Evolutionary conservation across 139 green algal genomes (phyloP).

Genomic region (Asterochloris erici): DNA sequence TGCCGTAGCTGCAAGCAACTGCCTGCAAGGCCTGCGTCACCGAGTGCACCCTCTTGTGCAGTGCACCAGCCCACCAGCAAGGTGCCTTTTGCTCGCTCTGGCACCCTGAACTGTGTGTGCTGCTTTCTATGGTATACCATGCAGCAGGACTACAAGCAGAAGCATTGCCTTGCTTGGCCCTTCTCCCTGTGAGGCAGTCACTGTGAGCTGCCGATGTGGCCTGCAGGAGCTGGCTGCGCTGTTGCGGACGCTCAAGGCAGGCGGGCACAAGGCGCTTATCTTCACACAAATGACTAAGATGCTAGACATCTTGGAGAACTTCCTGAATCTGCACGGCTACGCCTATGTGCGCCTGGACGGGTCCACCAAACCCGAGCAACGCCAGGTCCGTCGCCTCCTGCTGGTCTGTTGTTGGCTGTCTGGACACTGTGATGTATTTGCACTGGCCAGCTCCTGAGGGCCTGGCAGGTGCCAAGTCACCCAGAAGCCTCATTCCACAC

Average conservation of each 20-base stretch:
- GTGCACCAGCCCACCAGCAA: neutral
- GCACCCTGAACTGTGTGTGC: too few species aligned
- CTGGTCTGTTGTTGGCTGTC: neutral
- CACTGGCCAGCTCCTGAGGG: too few species aligned
- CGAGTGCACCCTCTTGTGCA: too few species aligned
- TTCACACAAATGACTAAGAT: constrained; percentile 98
- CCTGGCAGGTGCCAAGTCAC: too few species aligned
- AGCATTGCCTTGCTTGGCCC: too few species aligned
- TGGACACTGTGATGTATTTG: too few species aligned
- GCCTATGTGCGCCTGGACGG: constrained; percentile 96
- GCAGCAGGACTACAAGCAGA: neutral
- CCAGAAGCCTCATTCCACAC: too few species aligned
- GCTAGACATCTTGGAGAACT: constrained; percentile 96
- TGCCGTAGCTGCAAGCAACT: too few species aligned
- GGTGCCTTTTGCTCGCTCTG: neutral
- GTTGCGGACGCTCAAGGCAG: constrained; percentile 73
- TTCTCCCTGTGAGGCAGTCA: too few species aligned
- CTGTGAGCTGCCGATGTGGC: neutral
- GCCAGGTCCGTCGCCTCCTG: constrained; percentile 53
- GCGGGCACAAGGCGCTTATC: constrained; percentile 88
- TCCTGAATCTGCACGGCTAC: constrained; percentile 93
- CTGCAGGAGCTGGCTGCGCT: constrained; percentile 77
- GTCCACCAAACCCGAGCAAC: constrained; percentile 93
- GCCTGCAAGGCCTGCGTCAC: too few species aligned
- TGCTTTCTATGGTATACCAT: neutral